phyloP scores from a whole-genome alignment of 768 basidiomycete species.

The Gautieria morchelliformis region DNA sequence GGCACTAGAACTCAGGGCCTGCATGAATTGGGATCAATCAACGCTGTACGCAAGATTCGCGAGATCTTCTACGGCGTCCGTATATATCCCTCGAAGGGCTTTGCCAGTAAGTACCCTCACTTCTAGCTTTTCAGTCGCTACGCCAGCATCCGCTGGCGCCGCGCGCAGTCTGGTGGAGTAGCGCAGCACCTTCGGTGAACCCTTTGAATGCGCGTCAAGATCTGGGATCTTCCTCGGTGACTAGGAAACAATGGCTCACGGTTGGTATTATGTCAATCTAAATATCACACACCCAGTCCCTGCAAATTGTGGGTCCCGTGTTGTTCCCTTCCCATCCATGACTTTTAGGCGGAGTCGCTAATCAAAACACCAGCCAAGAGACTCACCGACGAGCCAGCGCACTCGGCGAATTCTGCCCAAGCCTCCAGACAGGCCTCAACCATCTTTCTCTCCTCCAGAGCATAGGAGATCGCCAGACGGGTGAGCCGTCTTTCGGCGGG shows the following conservation, averaged over 20 bases:
- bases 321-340: too few relatives aligned
- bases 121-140: too few relatives aligned
- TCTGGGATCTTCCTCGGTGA: not conserved
- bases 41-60: too few relatives aligned
- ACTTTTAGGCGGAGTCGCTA: not conserved
- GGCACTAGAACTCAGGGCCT: too few relatives aligned
- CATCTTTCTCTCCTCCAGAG: not conserved
- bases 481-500: not conserved
- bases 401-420: conserved; percentile 1
- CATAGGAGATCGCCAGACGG: not conserved
- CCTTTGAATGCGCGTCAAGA: not conserved
- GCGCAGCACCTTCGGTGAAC: not conserved
- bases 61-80: too few relatives aligned
- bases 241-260: not conserved
- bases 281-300: not conserved
- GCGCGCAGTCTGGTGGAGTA: too few relatives aligned
- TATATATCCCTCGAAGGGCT: too few relatives aligned
- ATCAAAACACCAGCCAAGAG: not conserved
- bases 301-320: not conserved
- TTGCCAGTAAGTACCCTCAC: too few relatives aligned
- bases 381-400: not conserved
- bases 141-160: too few relatives aligned
- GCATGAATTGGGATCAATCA: too few relatives aligned
- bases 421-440: not conserved
- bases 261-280: not conserved